These are phyloP conservation scores for Corymbia citriodora DNA, from an alignment of 441 rosid genomes.

Conservation along the genomic window DNA sequence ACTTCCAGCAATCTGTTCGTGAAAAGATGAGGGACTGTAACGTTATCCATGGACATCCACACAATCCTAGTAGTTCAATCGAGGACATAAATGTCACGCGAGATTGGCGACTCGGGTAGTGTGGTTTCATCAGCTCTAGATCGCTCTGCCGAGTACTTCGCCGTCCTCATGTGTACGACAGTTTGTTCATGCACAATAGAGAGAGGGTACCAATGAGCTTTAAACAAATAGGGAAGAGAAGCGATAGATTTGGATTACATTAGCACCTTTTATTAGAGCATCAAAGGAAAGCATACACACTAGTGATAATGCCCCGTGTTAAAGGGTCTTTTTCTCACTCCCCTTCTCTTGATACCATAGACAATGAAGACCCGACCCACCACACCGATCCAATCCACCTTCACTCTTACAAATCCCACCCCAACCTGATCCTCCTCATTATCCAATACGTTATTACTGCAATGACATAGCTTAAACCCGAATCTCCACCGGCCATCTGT, in stretches of 20 bases:
- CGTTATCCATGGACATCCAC: neutral
- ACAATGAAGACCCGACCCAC: neutral
- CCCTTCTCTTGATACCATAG: neutral
- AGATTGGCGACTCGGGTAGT: neutral
- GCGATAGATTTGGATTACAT: neutral
- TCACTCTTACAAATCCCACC: neutral
- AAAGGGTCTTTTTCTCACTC: neutral
- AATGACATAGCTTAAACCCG: constrained; percentile 26
- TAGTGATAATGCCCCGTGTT: neutral
- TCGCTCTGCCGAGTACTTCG: neutral
- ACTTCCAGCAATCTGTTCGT: neutral
- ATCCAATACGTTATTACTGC: neutral
- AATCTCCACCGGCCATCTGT: constrained; percentile 74
- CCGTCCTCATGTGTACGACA: neutral
- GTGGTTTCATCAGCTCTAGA: neutral
- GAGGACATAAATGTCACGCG: neutral
- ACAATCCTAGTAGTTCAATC: neutral
- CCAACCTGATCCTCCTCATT: neutral
- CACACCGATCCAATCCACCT: neutral
- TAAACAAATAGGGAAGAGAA: neutral
- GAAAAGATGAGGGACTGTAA: neutral
- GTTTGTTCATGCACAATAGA: neutral
- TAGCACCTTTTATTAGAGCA: neutral
- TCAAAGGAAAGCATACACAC: neutral
- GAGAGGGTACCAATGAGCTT: neutral